A percentile compares a stretch with the other conserved stretches of the same genome.
These are phyloP conservation scores for Jackrogersella multiformis DNA, from an alignment of 495 filamentous ascomycete genomes.

Conservation along the genomic window DNA sequence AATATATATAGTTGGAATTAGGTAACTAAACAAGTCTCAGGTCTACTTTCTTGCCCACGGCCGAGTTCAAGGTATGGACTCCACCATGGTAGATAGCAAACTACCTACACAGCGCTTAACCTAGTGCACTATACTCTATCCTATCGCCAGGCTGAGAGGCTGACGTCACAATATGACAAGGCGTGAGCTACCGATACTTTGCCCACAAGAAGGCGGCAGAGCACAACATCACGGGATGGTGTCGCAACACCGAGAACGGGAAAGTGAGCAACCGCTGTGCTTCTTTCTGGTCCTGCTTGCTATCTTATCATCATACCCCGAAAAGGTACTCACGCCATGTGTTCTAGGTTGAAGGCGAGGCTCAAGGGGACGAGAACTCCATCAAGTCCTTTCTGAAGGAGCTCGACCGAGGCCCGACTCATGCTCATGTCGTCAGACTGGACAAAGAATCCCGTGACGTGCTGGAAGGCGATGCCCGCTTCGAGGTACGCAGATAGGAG, in stretches of 20 bases:
- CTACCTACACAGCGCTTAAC: too few species aligned
- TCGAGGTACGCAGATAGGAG: slow-evolving; percentile 60
- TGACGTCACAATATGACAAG: slow-evolving; percentile 52
- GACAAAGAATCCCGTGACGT: slow-evolving; percentile 71
- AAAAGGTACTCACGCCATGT: slow-evolving; percentile 7
- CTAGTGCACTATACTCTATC: too few species aligned
- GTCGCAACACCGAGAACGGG: slow-evolving; percentile 77
- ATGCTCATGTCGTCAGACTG: slow-evolving; percentile 74
- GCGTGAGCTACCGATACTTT: slow-evolving; percentile 82
- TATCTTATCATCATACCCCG: neutral
- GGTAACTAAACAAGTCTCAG: slow-evolving; percentile 37
- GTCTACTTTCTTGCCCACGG: slow-evolving; percentile 66
- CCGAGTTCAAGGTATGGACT: slow-evolving; percentile 59
- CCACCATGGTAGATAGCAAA: neutral
- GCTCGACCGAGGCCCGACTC: slow-evolving; percentile 74
- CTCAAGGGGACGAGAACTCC: slow-evolving; percentile 73
- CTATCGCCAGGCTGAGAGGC: slow-evolving; percentile 13
- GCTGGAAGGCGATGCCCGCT: slow-evolving; percentile 70
- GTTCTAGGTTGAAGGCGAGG: slow-evolving; percentile 92
- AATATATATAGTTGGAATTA: too few species aligned
- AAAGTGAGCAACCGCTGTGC: slow-evolving; percentile 68
- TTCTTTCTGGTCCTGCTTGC: too few species aligned
- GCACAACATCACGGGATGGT: slow-evolving; percentile 78
- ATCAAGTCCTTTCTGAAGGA: slow-evolving; percentile 77
- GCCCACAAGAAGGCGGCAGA: slow-evolving; percentile 72